These are phyloP conservation scores for Talaromyces sp. DNA, from an alignment of 2,329 filamentous ascomycete species.

Conservation along the genomic window DNA sequence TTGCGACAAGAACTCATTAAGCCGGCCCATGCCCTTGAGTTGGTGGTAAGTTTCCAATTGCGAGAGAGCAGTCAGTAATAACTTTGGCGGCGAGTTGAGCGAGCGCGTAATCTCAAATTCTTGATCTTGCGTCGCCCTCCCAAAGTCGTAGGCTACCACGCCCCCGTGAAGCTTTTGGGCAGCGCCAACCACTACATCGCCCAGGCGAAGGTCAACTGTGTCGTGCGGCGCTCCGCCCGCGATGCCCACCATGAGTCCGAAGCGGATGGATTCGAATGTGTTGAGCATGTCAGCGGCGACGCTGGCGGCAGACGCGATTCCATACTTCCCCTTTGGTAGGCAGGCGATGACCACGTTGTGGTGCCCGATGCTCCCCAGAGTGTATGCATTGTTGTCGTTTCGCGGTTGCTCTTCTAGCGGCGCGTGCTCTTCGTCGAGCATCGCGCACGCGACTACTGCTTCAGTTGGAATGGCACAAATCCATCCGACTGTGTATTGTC, in stretches of 20 bases:
- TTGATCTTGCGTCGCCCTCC: not conserved
- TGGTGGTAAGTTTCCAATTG: not conserved
- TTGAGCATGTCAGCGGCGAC: not conserved
- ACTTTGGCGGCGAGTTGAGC: not conserved
- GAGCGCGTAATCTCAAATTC: not conserved
- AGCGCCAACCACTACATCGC: not conserved
- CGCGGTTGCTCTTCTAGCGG: conserved; percentile 8
- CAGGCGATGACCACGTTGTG: conserved; percentile 21
- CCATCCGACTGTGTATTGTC: conserved; percentile 35
- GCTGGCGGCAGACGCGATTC: not conserved
- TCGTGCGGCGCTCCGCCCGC: not conserved
- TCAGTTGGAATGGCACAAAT: conserved; percentile 33
- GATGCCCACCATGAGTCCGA: not conserved
- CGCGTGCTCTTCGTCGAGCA: conserved; percentile 34
- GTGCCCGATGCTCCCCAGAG: conserved; percentile 14
- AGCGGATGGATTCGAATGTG: not conserved
- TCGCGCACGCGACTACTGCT: conserved; percentile 25
- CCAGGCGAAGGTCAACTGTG: not conserved
- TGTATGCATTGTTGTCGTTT: conserved; percentile 19
- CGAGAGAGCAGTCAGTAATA: not conserved
- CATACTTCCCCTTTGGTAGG: conserved; percentile 14
- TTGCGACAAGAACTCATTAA: not conserved
- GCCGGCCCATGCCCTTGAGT: not conserved
- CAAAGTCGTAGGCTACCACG: not conserved
- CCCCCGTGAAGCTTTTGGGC: not conserved